Conservation (phyloP, 805 yeast genomes). For the Candida adriatica region DNA sequence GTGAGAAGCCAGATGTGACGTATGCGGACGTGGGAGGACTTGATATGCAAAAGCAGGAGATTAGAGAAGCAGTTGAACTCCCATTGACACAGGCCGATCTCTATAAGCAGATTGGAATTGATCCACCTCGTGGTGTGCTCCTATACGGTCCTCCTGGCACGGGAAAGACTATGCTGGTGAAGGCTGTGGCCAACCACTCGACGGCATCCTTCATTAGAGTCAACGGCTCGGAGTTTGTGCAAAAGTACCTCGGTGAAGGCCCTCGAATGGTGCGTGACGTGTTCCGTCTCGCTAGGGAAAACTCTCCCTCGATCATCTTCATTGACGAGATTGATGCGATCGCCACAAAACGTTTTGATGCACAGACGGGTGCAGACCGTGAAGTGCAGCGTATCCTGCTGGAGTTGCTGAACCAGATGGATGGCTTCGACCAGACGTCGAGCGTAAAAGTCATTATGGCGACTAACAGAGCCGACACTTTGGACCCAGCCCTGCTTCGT, state of each 20-base stretch:
- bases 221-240: conserved; percentile 97
- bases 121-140: conserved; percentile 97
- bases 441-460: conserved; percentile 99
- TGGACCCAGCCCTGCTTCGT: conserved; percentile 96
- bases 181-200: conserved; percentile 96
- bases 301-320: conserved; percentile 93
- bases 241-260: conserved; percentile 97
- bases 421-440: conserved; percentile 93
- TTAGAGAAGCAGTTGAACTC: conserved; percentile 95
- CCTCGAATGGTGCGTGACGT: conserved; percentile 99
- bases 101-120: conserved; percentile 96
- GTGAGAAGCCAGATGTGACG: conserved; percentile 86
- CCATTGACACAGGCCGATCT: conserved; percentile 89
- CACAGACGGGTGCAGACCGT: conserved; percentile 99
- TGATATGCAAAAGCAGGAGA: conserved; percentile 99
- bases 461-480: conserved; percentile 97
- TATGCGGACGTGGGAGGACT: conserved; percentile 98
- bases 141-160: conserved; percentile 99
- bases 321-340: conserved; percentile 99
- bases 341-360: conserved; percentile 98
- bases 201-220: conserved; percentile 95
- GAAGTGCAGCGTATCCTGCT: conserved; percentile 97
- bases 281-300: conserved; percentile 93
- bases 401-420: conserved; percentile 97
- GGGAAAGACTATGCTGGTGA: conserved; percentile 97